These are phyloP conservation scores for Nicotiana otophora DNA, from an alignment of 257 asterid genomes.

Conservation along the genomic window DNA sequence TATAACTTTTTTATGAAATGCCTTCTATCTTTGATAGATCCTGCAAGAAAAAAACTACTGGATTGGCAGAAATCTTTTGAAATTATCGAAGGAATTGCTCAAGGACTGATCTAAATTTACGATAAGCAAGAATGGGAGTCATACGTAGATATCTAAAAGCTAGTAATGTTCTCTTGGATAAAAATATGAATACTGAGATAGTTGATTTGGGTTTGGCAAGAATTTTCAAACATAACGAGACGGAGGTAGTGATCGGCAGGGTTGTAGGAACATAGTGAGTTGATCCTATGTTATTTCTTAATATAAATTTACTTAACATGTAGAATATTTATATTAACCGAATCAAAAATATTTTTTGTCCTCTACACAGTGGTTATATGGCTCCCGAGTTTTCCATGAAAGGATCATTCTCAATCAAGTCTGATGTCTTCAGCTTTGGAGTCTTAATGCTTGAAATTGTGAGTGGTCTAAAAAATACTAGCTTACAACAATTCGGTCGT, in stretches of 20 bases:
- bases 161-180: slow-evolving; percentile 46
- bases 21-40: slow-evolving; percentile 9
- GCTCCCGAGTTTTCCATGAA: slow-evolving; percentile 68
- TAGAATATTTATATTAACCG: too few relatives aligned
- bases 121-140: slow-evolving; percentile 42
- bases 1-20: neutral
- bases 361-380: slow-evolving; percentile 50
- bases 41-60: slow-evolving; percentile 13
- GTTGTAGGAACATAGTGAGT: slow-evolving; percentile 57
- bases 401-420: slow-evolving; percentile 56
- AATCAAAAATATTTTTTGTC: neutral
- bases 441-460: slow-evolving; percentile 50
- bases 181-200: slow-evolving; percentile 54
- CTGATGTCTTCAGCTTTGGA: slow-evolving; percentile 60
- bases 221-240: slow-evolving; percentile 33
- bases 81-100: slow-evolving; percentile 42
- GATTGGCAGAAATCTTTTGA: slow-evolving; percentile 24
- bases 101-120: slow-evolving; percentile 53
- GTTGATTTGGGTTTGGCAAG: slow-evolving; percentile 64
- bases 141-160: slow-evolving; percentile 58
- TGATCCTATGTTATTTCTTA: neutral
- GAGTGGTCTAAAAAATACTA: slow-evolving; percentile 44
- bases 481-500: slow-evolving; percentile 36
- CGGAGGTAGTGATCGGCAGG: slow-evolving; percentile 41
- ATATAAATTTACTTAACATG: neutral